Conservation (phyloP, 306 rosid genomes). For the Oemleria cerasiformis region DNA sequence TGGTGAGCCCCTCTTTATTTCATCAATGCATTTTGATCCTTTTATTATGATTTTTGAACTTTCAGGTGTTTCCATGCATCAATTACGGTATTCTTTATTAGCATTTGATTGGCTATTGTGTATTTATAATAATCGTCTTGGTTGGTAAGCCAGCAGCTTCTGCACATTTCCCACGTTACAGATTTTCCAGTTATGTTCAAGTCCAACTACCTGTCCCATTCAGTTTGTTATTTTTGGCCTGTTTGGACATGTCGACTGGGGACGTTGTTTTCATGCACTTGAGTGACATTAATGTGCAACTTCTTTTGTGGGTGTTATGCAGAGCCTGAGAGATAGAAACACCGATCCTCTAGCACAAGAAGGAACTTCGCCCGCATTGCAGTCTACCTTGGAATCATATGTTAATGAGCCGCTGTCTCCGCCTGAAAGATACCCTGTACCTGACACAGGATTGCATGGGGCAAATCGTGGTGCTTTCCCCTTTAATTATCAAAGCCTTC, state of each 20-base stretch:
- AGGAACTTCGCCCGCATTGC: constrained; percentile 38
- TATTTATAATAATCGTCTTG: neutral
- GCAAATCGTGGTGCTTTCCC: constrained; percentile 31
- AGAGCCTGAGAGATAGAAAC: constrained; percentile 68
- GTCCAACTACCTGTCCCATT: neutral
- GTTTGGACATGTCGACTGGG: neutral
- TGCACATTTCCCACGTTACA: neutral
- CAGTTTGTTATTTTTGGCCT: neutral
- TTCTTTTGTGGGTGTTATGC: constrained; percentile 22
- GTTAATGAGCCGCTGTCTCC: constrained; percentile 40
- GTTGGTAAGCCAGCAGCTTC: neutral
- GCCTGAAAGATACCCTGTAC: constrained; percentile 59
- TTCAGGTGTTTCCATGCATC: neutral
- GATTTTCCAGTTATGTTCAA: neutral
- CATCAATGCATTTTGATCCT: neutral
- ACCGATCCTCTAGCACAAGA: constrained; percentile 28
- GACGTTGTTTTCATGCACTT: neutral
- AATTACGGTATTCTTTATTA: neutral
- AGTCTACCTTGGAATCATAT: constrained; percentile 49
- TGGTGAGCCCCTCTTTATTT: constrained; percentile 38
- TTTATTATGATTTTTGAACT: neutral
- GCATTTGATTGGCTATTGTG: neutral
- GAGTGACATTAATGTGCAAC: neutral
- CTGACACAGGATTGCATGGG: constrained; percentile 37
- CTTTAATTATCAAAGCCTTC: constrained; percentile 31